These are phyloP conservation scores for Alternaria sp. DNA, from an alignment of 2,329 filamentous ascomycete genomes.

Conservation along the genomic window DNA sequence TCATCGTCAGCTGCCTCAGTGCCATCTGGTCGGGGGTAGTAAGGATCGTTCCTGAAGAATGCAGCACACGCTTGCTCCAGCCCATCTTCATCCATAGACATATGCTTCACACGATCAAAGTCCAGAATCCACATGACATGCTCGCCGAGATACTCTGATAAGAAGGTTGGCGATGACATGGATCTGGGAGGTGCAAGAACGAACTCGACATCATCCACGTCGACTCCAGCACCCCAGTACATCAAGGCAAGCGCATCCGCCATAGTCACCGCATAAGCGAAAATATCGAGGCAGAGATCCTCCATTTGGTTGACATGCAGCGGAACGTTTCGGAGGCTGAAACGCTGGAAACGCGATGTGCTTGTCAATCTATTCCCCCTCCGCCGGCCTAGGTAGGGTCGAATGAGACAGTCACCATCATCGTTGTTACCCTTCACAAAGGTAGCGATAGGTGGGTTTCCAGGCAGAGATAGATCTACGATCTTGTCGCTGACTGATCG, in stretches of 20 bases:
- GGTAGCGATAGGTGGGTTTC: background rate
- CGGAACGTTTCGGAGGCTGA: no score
- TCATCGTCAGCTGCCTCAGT: background rate
- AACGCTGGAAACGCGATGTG: no score
- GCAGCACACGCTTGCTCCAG: background rate
- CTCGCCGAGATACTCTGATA: background rate
- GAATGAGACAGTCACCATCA: no score
- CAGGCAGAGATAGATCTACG: constrained; percentile 23
- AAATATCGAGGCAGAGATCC: accelerated
- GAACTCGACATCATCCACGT: background rate
- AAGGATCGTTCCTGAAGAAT: background rate
- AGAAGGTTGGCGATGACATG: background rate
- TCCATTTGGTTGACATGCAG: no score
- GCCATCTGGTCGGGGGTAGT: no score
- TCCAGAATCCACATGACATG: background rate
- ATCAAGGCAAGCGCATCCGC: background rate
- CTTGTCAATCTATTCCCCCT: no score
- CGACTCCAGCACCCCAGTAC: background rate
- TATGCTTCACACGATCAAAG: background rate
- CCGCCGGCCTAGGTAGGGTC: no score
- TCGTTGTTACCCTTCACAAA: no score
- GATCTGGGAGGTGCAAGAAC: background rate
- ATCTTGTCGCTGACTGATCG: constrained; percentile 21
- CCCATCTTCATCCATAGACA: background rate
- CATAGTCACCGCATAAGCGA: no score